Evolutionary conservation across 2,329 filamentous ascomycete species (phyloP).

Genomic region (Blastomyces gilchristii): DNA sequence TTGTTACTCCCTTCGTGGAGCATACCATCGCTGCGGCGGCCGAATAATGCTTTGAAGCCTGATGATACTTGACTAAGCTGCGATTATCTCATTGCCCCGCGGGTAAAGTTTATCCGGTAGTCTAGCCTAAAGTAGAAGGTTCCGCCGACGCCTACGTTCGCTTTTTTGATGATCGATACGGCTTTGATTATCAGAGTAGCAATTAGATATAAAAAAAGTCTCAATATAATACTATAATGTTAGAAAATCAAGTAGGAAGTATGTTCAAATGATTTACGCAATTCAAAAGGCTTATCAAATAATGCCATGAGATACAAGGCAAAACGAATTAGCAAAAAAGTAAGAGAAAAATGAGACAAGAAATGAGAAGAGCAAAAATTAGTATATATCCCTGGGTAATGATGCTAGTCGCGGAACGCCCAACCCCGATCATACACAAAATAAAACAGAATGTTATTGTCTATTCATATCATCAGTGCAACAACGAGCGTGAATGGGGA

Average conservation of each 20-base stretch:
- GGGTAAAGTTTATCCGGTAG: neutral
- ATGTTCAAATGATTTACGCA: neutral
- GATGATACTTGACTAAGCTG: conserved; percentile 3
- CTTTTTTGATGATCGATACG: neutral
- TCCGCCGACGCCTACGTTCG: neutral
- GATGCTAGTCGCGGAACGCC: conserved; percentile 5
- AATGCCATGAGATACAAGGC: neutral
- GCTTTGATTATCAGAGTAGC: neutral
- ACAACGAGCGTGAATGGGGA: conserved; percentile 1
- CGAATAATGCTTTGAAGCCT: neutral
- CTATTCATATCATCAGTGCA: conserved; percentile 9
- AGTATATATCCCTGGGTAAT: conserved; percentile 5
- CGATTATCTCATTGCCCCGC: neutral
- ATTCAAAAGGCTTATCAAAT: neutral
- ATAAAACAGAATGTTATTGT: conserved; percentile 3
- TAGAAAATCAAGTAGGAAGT: neutral
- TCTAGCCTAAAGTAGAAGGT: neutral
- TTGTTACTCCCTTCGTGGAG: neutral
- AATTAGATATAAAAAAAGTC: neutral
- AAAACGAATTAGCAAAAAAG: neutral
- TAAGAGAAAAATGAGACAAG: neutral
- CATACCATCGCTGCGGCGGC: neutral
- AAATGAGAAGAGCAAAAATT: neutral
- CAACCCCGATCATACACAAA: conserved; percentile 5
- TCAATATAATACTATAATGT: neutral